These are phyloP conservation scores for Pseudocercospora crystallina DNA, from an alignment of 2,329 filamentous ascomycete genomes.

Conservation along the genomic window DNA sequence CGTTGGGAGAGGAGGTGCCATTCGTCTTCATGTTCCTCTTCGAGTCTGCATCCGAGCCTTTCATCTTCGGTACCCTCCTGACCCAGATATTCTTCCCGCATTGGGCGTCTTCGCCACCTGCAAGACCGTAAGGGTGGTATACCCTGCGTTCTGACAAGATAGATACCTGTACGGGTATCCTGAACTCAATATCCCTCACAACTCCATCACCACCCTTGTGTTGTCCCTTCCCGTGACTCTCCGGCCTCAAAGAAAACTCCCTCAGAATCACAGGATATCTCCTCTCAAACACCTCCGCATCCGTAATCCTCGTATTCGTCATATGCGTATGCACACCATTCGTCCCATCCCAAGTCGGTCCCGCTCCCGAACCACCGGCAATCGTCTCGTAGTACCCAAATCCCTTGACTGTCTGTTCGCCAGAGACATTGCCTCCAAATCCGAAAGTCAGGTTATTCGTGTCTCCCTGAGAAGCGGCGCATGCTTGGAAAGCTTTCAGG, in stretches of 20 bases:
- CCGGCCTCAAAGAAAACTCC: constrained; percentile 65
- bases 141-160: constrained; percentile 78
- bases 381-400: constrained; percentile 90
- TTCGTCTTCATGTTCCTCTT: constrained; percentile 20
- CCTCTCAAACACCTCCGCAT: constrained; percentile 75
- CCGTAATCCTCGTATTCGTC: constrained; percentile 83
- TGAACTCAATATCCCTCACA: constrained; percentile 76
- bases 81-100: constrained; percentile 89
- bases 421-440: constrained; percentile 66
- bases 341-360: constrained; percentile 70
- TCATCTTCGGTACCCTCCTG: constrained; percentile 56
- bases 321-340: constrained; percentile 79
- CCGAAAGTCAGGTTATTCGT: constrained; percentile 86
- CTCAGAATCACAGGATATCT: constrained; percentile 73
- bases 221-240: constrained; percentile 64
- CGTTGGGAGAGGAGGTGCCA: background rate
- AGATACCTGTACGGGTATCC: constrained; percentile 72
- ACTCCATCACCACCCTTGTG: constrained; percentile 75
- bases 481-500: constrained; percentile 75
- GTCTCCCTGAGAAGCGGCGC: constrained; percentile 75
- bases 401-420: constrained; percentile 63
- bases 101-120: constrained; percentile 74
- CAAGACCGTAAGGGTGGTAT: constrained; percentile 76
- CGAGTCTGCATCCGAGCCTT: constrained; percentile 33
- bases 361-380: constrained; percentile 73